Evolutionary conservation across 208 protist genomes (phyloP).

Genomic region (Trypanosoma mega): DNA sequence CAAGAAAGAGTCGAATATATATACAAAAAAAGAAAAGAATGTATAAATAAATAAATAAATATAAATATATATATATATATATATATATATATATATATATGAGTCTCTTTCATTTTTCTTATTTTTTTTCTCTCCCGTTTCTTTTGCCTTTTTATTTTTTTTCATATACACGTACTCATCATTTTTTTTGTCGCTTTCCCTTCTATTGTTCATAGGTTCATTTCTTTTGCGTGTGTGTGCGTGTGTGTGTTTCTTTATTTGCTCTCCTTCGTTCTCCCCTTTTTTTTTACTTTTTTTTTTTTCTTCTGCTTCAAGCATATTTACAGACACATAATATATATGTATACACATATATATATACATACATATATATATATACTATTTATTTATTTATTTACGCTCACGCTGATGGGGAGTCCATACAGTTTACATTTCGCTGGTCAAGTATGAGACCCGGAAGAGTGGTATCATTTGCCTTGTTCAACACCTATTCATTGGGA

Average conservation of each 20-base stretch:
- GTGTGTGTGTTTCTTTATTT: too few species aligned
- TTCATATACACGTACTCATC: background rate
- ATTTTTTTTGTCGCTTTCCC: background rate
- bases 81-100: background rate
- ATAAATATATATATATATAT: background rate
- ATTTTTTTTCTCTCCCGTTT: background rate
- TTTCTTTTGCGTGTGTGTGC: too few species aligned
- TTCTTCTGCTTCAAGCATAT: background rate
- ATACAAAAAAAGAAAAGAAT: background rate
- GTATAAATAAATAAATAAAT: constrained; percentile 6
- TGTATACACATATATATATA: background rate
- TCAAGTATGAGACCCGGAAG: too few species aligned
- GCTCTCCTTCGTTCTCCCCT: constrained; percentile 4
- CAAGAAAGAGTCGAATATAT: background rate
- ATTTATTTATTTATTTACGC: constrained; percentile 21
- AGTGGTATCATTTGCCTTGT: too few species aligned
- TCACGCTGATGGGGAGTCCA: background rate
- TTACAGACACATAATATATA: constrained; percentile 6
- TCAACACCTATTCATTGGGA: too few species aligned
- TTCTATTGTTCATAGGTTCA: too few species aligned
- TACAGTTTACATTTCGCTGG: background rate
- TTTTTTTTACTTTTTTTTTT: constrained; percentile 6
- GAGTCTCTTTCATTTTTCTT: background rate
- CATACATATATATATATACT: constrained; percentile 17
- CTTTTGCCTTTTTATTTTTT: too few species aligned